Evolutionary conservation across 208 protist species (phyloP), one percentile per base, ranked within the genome.

Genomic region (Leptomonas pyrrhocoris): DNA sequence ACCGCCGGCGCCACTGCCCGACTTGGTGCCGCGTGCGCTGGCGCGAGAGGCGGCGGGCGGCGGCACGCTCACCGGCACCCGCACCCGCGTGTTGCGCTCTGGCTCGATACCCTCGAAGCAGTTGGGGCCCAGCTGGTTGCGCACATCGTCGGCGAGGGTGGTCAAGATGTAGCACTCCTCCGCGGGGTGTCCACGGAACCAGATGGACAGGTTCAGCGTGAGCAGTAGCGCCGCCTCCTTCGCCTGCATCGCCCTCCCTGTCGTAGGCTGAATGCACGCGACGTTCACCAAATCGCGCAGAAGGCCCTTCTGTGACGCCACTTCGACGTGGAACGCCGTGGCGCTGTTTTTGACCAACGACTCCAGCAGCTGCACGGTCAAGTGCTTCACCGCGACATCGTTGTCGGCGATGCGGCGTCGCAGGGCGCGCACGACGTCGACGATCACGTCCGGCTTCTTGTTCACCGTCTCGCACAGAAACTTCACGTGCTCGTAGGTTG

Each of bases 181-280:
- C 46, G 90, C 85, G 0, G 84, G 86, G 74, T 96, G 86, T 2
- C 81, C 80, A 28, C 83, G 75, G 62, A 96, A 96, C 88, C 90
- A 96, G 58, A 93, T 79, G 61, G 86, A 91, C 19, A 96, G 67
- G 79, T 96, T 94, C 25, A 93, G 71, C 19, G 89, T 84, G n/a
- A 96, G 81, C 54, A 72, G 53, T 15, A 92, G 75, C 5, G 90
- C 90, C 19, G 84, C 79, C 70, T 87, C 68, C 48, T 78, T 83
- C 38, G 90, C 77, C 50, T 84, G 73, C 63, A 79, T 78, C 15
- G 79, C 83, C n/a, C 73, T 75, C 19, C 85, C 84, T 0, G 74
- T 80, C 16, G 73, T 74, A 13, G 84, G 81, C 34, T 81, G 81
- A 15, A 66, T 43, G 38, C 78, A 80, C 18, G 88, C 88, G 18